Evolutionary conservation across 2,329 filamentous ascomycete species (phyloP).

Genomic region (Scedosporium aurantiacum): DNA sequence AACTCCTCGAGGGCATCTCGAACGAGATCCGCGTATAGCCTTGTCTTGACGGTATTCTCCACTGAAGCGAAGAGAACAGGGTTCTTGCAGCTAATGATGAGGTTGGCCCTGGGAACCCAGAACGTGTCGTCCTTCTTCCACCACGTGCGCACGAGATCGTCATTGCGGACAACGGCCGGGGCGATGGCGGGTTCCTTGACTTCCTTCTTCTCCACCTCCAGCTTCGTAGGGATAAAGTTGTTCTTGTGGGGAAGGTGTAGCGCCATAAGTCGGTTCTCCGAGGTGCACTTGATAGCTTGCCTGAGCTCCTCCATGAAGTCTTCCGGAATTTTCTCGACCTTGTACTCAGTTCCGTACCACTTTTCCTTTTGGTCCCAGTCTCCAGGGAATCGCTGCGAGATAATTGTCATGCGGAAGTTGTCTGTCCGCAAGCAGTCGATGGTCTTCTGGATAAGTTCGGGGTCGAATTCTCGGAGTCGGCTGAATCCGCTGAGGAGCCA

Average conservation of each 20-base stretch:
- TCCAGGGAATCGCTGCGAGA: slow-evolving; percentile 75
- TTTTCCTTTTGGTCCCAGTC: slow-evolving; percentile 82
- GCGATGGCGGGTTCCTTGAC: slow-evolving; percentile 61
- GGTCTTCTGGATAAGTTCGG: slow-evolving; percentile 62
- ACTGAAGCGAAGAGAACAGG: slow-evolving; percentile 71
- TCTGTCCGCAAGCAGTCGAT: slow-evolving; percentile 69
- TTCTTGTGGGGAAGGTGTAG: slow-evolving; percentile 87
- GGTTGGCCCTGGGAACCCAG: slow-evolving; percentile 91
- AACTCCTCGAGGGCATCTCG: slow-evolving; percentile 85
- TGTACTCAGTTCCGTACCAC: slow-evolving; percentile 97
- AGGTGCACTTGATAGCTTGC: slow-evolving; percentile 46
- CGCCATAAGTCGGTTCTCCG: slow-evolving; percentile 50
- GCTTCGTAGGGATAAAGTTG: slow-evolving; percentile 85
- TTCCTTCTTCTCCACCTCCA: slow-evolving; percentile 92
- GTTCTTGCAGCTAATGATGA: slow-evolving; percentile 70
- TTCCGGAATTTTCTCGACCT: slow-evolving; percentile 63
- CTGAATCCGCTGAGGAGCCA: slow-evolving; percentile 74
- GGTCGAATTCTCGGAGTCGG: slow-evolving; percentile 69
- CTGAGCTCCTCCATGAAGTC: slow-evolving; percentile 64
- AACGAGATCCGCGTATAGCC: slow-evolving; percentile 75
- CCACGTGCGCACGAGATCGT: slow-evolving; percentile 73
- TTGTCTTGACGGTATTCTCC: slow-evolving; percentile 65
- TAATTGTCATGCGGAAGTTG: slow-evolving; percentile 76
- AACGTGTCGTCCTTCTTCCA: slow-evolving; percentile 98
- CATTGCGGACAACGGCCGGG: slow-evolving; percentile 77